Conservation (phyloP, 352 stramenopile species). For the Globisporangium yorkense region DNA sequence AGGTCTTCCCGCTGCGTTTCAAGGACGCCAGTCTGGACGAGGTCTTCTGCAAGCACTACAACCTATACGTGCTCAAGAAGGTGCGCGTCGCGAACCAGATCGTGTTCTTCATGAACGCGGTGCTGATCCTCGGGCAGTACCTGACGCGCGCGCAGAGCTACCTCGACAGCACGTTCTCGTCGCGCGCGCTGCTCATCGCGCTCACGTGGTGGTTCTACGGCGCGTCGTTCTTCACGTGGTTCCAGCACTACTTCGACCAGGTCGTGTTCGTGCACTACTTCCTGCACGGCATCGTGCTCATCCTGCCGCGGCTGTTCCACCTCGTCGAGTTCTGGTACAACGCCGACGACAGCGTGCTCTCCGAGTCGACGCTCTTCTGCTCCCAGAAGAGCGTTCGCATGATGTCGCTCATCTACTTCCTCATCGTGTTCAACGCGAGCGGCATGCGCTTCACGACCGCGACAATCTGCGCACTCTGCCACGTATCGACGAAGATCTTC, state of each 20-base stretch:
- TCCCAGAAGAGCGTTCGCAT: constrained; percentile 52
- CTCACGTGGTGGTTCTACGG: constrained; percentile 38
- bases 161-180: constrained; percentile 29
- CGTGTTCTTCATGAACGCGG: constrained; percentile 34
- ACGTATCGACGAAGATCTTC: constrained; percentile 37
- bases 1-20: constrained; percentile 52
- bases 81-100: constrained; percentile 47
- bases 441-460: constrained; percentile 67
- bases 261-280: constrained; percentile 48
- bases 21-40: constrained; percentile 56
- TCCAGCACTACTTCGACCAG: constrained; percentile 43
- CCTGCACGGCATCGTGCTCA: constrained; percentile 35
- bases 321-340: constrained; percentile 23
- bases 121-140: constrained; percentile 48
- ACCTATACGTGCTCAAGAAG: constrained; percentile 65
- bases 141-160: constrained; percentile 22
- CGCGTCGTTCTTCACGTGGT: constrained; percentile 33
- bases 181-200: constrained; percentile 30
- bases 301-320: constrained; percentile 44
- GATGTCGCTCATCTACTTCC: constrained; percentile 48
- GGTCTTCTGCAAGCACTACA: constrained; percentile 71
- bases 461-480: constrained; percentile 35
- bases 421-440: constrained; percentile 54
- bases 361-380: constrained; percentile 33
- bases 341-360: constrained; percentile 15